Evolutionary conservation across 1,284 basidiomycete species (phyloP).

Genomic region (Taiwanofungus camphoratus): DNA sequence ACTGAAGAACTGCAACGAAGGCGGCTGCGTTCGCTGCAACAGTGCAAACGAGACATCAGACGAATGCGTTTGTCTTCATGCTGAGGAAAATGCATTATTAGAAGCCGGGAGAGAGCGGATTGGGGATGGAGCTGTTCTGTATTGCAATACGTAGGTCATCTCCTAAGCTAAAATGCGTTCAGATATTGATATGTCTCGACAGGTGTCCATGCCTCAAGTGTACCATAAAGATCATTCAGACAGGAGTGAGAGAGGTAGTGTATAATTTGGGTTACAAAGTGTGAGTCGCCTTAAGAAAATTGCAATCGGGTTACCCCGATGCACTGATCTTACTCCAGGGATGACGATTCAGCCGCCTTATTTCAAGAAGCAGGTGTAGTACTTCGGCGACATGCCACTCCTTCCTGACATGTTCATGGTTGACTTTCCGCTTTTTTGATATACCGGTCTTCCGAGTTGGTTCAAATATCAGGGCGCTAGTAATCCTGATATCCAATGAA

Average conservation of each 20-base stretch:
- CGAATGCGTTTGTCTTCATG: slow-evolving; percentile 94
- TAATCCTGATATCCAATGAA: no score
- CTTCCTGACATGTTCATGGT: no score
- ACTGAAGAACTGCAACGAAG: slow-evolving; percentile 83
- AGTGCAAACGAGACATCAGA: slow-evolving; percentile 53
- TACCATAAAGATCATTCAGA: slow-evolving; percentile 96
- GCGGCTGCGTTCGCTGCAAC: slow-evolving; percentile 84
- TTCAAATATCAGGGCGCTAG: no score
- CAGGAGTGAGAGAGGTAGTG: slow-evolving; percentile 88
- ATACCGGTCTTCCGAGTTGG: no score
- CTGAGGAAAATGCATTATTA: slow-evolving; percentile 95
- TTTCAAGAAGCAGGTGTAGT: slow-evolving; percentile 76
- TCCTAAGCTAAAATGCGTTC: slow-evolving; percentile 6
- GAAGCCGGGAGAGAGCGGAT: slow-evolving; percentile 88
- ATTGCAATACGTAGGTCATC: slow-evolving; percentile 70
- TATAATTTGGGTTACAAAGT: slow-evolving; percentile 96
- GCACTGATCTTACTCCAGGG: slow-evolving; percentile 38
- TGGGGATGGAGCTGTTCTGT: slow-evolving; percentile 79
- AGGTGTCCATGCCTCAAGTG: slow-evolving; percentile 98
- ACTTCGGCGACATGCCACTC: slow-evolving; percentile 58
- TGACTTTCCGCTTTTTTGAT: no score
- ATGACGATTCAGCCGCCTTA: slow-evolving; percentile 73
- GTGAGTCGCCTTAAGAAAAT: slow-evolving; percentile 40
- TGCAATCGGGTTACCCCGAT: slow-evolving; percentile 3
- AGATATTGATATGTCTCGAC: slow-evolving; percentile 1